Conservation (phyloP, 768 basidiomycete genomes). For the Sistotremastrum suecicum region DNA sequence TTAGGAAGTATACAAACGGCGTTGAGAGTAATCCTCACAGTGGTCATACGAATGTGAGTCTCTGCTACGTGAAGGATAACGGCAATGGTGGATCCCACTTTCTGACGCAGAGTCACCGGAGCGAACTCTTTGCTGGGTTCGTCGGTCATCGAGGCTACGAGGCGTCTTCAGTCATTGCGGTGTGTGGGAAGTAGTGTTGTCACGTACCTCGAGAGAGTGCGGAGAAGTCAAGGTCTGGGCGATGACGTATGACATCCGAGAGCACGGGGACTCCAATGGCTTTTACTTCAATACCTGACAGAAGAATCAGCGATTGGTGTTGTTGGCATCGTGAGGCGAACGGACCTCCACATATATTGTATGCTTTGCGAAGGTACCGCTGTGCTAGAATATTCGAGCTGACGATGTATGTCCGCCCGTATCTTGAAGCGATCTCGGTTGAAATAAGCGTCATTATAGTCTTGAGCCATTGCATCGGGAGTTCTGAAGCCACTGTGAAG, state of each 20-base stretch:
- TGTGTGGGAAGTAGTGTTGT: neutral
- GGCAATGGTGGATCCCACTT: slow-evolving; percentile 54
- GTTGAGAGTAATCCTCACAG: slow-evolving; percentile 28
- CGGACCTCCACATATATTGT: slow-evolving; percentile 49
- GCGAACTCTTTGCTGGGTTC: slow-evolving; percentile 40
- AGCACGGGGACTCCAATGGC: neutral
- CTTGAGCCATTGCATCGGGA: slow-evolving; percentile 73
- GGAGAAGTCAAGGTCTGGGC: no score
- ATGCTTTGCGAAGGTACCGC: slow-evolving; percentile 61
- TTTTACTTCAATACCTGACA: neutral
- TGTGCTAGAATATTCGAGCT: slow-evolving; percentile 61
- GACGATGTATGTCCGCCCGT: slow-evolving; percentile 47
- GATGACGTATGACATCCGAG: no score
- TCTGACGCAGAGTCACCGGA: slow-evolving; percentile 54
- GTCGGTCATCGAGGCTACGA: slow-evolving; percentile 44
- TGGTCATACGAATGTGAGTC: slow-evolving; percentile 65
- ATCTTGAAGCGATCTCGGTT: slow-evolving; percentile 48
- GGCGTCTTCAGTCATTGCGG: neutral
- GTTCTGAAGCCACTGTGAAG: slow-evolving; percentile 59
- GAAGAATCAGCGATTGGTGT: neutral
- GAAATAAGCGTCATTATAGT: slow-evolving; percentile 66
- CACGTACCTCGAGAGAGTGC: neutral
- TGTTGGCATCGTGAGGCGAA: neutral
- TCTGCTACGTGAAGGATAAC: slow-evolving; percentile 52
- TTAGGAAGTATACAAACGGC: slow-evolving; percentile 4